A percentile compares a stretch with the other conserved stretches of the same genome.
These are phyloP conservation scores for Lachancea dasiensis DNA, from an alignment of 805 yeast genomes.

Conservation along the genomic window DNA sequence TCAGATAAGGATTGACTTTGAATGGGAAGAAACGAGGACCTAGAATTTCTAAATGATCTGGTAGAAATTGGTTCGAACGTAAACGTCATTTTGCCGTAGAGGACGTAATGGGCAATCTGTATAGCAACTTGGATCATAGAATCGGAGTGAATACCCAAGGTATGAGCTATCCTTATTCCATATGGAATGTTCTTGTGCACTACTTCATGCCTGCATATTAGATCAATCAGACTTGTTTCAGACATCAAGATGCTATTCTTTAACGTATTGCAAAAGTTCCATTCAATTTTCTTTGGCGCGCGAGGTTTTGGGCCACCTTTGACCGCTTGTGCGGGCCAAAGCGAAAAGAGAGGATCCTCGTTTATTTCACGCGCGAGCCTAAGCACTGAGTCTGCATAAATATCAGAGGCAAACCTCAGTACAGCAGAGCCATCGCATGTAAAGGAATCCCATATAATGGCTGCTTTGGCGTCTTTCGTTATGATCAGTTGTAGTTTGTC, in stretches of 20 bases:
- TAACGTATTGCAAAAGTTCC: slow-evolving; percentile 35
- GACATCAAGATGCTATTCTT: slow-evolving; percentile 61
- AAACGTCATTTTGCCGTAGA: slow-evolving; percentile 84
- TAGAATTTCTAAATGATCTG: slow-evolving; percentile 56
- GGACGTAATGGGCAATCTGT: slow-evolving; percentile 85
- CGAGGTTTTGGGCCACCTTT: background rate
- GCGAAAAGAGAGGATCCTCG: slow-evolving; percentile 37
- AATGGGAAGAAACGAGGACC: slow-evolving; percentile 64
- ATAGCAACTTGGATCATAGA: slow-evolving; percentile 86
- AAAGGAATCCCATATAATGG: slow-evolving; percentile 84
- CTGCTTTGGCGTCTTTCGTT: slow-evolving; percentile 81
- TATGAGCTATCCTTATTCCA: slow-evolving; percentile 72
- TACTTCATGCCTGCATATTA: slow-evolving; percentile 72
- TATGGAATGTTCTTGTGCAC: slow-evolving; percentile 69
- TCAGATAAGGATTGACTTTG: slow-evolving; percentile 49
- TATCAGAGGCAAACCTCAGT: slow-evolving; percentile 78
- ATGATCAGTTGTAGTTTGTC: slow-evolving; percentile 83
- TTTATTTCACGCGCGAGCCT: slow-evolving; percentile 78
- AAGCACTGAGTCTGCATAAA: slow-evolving; percentile 81
- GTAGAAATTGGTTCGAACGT: slow-evolving; percentile 88
- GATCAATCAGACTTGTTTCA: slow-evolving; percentile 81
- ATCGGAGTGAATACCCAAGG: slow-evolving; percentile 80
- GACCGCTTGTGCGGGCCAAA: slow-evolving; percentile 29
- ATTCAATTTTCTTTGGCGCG: slow-evolving; percentile 25
- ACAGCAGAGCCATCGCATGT: slow-evolving; percentile 94